These are phyloP conservation scores for Gossypium mustelinum DNA, from an alignment of 345 rosid species.

Conservation along the genomic window DNA sequence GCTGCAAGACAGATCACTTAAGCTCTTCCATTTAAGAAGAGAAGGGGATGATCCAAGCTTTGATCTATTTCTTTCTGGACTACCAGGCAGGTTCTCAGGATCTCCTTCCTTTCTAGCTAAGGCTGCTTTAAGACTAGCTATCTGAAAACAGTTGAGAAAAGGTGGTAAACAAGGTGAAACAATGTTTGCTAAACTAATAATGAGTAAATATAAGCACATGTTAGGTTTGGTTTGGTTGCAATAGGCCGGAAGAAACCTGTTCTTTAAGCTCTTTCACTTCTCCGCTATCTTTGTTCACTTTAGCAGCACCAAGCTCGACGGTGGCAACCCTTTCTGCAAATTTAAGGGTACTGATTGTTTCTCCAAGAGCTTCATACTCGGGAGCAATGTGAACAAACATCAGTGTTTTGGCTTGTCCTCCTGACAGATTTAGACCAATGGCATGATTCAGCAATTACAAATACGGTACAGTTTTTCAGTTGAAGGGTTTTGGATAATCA, in stretches of 20 bases:
- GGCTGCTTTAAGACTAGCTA: slow-evolving; percentile 71
- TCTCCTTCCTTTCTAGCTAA: slow-evolving; percentile 59
- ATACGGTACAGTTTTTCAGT: not conserved
- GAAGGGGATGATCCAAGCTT: slow-evolving; percentile 46
- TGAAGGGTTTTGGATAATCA: not conserved
- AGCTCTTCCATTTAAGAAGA: slow-evolving; percentile 38
- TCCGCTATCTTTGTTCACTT: slow-evolving; percentile 68
- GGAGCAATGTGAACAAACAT: slow-evolving; percentile 97
- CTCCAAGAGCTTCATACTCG: slow-evolving; percentile 76
- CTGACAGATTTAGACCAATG: slow-evolving; percentile 32
- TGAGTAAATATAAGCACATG: not conserved
- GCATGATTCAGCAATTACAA: not conserved
- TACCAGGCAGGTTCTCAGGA: slow-evolving; percentile 36
- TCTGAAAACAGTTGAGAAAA: slow-evolving; percentile 33
- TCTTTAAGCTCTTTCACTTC: slow-evolving; percentile 93
- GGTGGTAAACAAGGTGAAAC: not conserved
- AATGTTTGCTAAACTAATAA: not conserved
- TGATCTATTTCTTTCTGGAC: slow-evolving; percentile 43
- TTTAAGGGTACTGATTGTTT: slow-evolving; percentile 89
- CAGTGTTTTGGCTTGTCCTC: slow-evolving; percentile 95
- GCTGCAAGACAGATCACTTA: slow-evolving; percentile 33
- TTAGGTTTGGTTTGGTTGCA: not conserved
- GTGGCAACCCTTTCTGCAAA: slow-evolving; percentile 96
- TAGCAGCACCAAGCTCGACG: slow-evolving; percentile 94
- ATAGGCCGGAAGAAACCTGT: slow-evolving; percentile 39